phyloP scores from a whole-genome alignment of 129 eudicot species.

The Helichrysum umbraculigerum region DNA sequence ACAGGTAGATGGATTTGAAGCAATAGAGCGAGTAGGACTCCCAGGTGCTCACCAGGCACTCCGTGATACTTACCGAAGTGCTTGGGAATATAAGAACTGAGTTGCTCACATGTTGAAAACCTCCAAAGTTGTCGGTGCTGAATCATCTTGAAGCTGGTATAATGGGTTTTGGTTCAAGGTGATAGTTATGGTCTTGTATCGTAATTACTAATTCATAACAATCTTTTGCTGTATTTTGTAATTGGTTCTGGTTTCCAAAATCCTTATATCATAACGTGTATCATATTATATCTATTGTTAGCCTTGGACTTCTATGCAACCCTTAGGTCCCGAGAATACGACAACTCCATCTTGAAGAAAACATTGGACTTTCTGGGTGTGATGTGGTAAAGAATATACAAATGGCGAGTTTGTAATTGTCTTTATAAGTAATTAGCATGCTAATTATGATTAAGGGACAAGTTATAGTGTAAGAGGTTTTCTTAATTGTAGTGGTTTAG shows the following conservation, averaged over 20 bases:
- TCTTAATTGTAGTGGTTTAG: not conserved
- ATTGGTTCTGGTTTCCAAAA: no score
- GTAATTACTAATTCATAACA: constrained; percentile 7
- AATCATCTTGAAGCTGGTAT: constrained; percentile 4
- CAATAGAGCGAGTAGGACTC: constrained; percentile 34
- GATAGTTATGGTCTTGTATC: constrained; percentile 8
- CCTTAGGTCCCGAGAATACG: constrained; percentile 90
- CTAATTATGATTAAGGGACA: not conserved
- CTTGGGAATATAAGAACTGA: constrained; percentile 22
- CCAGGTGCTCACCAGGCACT: constrained; percentile 29
- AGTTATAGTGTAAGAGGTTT: not conserved
- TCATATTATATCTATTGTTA: constrained; percentile 34
- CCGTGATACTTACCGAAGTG: constrained; percentile 30
- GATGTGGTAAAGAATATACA: no score
- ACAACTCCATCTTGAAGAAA: constrained; percentile 76
- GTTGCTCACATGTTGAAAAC: constrained; percentile 12
- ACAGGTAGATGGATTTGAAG: constrained; percentile 38
- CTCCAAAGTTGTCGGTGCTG: constrained; percentile 28
- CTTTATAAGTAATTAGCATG: no score
- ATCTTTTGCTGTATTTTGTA: not conserved
- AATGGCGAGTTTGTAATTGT: no score
- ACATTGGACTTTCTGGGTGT: no score
- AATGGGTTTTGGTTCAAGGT: not conserved
- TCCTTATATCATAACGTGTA: constrained; percentile 6
- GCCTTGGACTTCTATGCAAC: constrained; percentile 99